phyloP scores from a whole-genome alignment of 2,329 filamentous ascomycete species.

The Claviceps sp. region DNA sequence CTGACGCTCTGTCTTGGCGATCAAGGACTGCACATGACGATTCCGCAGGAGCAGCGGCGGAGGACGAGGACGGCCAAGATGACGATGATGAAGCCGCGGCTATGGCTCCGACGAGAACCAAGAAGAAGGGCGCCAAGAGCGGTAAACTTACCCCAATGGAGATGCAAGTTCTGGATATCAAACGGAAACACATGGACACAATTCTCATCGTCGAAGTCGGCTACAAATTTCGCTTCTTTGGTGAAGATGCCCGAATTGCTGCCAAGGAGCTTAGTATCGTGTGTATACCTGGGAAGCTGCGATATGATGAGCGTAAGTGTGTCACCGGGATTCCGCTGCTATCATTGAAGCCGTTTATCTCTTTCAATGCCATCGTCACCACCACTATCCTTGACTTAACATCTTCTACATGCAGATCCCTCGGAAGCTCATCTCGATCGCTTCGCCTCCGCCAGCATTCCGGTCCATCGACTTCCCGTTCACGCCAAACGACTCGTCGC shows the following conservation, averaged over 20 bases:
- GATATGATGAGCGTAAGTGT: conserved; percentile 72
- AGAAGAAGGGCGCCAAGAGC: conserved; percentile 57
- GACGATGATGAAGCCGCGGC: conserved; percentile 33
- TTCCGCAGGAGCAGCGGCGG: conserved; percentile 41
- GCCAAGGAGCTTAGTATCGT: conserved; percentile 88
- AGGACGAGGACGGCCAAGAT: conserved; percentile 39
- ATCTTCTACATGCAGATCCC: conserved; percentile 36
- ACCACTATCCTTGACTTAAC: no score
- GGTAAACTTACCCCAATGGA: conserved; percentile 90
- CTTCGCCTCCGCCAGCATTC: conserved; percentile 93
- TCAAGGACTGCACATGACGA: conserved; percentile 43
- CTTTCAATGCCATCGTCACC: not conserved
- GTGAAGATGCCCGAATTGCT: conserved; percentile 80
- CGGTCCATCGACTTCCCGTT: conserved; percentile 78
- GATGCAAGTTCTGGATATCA: conserved; percentile 85
- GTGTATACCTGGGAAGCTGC: conserved; percentile 88
- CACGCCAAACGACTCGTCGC: conserved; percentile 87
- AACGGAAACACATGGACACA: conserved; percentile 79
- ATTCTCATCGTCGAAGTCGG: conserved; percentile 88
- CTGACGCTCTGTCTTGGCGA: conserved; percentile 64
- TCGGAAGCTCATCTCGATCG: conserved; percentile 86
- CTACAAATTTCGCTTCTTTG: conserved; percentile 96
- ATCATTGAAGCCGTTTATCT: not conserved
- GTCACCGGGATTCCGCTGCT: not conserved
- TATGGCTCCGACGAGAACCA: conserved; percentile 29